Evolutionary conservation across 306 rosid genomes (phyloP).

Genomic region (peach (Prunus persica)): Prunus_persica_NCBIv2 NC_034011.1:20470501-20471000

Average conservation of each 20-base stretch:
- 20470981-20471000: not conserved
- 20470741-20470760: not conserved
- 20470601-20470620: too few species aligned
- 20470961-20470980: not conserved
- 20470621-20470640: not conserved
- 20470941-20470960: not conserved
- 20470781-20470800: not conserved
- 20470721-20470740: not conserved
- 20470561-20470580: too few species aligned
- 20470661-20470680: not conserved
- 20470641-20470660: not conserved
- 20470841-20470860: not conserved
- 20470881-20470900: not conserved
- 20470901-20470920: not conserved
- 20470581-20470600: too few species aligned
- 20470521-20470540: too few species aligned
- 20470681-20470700: not conserved
- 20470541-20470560: too few species aligned
- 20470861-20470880: too few species aligned
- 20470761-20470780: not conserved
- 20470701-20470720: not conserved
- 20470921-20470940: not conserved
- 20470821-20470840: not conserved
- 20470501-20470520: accelerated
- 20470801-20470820: not conserved